phyloP scores from a whole-genome alignment of 352 stramenopile genomes.

The Globisporangium middletonii region DNA sequence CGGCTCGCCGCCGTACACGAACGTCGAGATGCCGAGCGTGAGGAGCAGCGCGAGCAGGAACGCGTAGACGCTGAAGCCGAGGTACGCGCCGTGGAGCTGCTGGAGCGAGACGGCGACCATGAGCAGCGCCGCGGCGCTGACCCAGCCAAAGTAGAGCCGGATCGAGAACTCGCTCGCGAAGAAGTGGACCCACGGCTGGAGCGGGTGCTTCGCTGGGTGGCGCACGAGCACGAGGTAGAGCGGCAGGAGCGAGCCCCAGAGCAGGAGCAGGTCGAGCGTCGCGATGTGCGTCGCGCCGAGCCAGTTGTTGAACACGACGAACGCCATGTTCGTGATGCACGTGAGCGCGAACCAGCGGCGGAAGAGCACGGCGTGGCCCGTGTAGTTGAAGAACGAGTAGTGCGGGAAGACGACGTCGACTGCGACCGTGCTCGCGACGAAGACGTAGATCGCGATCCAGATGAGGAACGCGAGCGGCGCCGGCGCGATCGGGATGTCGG shows the following conservation, averaged over 20 bases:
- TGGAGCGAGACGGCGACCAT: constrained; percentile 41
- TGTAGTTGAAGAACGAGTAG: constrained; percentile 54
- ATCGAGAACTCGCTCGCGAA: constrained; percentile 55
- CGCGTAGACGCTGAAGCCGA: constrained; percentile 43
- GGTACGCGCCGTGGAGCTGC: constrained; percentile 34
- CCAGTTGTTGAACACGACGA: constrained; percentile 31
- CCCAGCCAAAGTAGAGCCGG: constrained; percentile 52
- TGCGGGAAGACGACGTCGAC: constrained; percentile 48
- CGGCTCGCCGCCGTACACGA: constrained; percentile 42
- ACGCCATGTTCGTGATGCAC: constrained; percentile 44
- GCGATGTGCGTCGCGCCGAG: constrained; percentile 17
- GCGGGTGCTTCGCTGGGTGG: constrained; percentile 34
- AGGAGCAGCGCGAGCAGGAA: constrained; percentile 31
- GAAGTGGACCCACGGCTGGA: constrained; percentile 43
- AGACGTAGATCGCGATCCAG: constrained; percentile 49
- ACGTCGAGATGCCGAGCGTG: constrained; percentile 36
- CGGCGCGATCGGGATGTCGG: constrained; percentile 33
- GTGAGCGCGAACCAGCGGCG: constrained; percentile 49
- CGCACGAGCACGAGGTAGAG: constrained; percentile 55
- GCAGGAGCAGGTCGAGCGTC: constrained; percentile 16
- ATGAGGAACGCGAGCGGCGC: constrained; percentile 43
- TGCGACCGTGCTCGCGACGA: constrained; percentile 33
- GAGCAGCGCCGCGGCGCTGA: constrained; percentile 36
- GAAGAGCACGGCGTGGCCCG: constrained; percentile 35
- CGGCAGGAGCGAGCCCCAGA: constrained; percentile 44